Evolutionary conservation across 2,329 filamentous ascomycete species (phyloP).

Genomic region (Botrytis hyacinthi): DNA sequence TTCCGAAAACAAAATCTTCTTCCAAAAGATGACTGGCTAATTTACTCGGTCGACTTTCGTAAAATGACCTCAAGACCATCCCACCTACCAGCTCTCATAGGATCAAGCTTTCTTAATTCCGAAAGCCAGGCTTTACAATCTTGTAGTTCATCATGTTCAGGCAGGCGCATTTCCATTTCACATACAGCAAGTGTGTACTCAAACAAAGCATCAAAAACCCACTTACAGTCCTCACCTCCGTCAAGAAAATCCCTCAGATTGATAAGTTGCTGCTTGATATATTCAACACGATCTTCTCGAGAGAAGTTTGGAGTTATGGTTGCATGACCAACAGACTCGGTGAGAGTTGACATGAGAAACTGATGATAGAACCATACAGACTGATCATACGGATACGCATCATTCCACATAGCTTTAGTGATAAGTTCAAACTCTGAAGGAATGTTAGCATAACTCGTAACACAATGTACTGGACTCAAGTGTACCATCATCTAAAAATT

Average conservation of each 20-base stretch:
- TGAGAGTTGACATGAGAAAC: slow-evolving; percentile 72
- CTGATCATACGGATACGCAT: slow-evolving; percentile 90
- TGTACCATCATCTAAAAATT: slow-evolving; percentile 69
- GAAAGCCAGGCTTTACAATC: slow-evolving; percentile 35
- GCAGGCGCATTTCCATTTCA: slow-evolving; percentile 49
- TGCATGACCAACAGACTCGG: slow-evolving; percentile 48
- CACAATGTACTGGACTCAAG: neutral
- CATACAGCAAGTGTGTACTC: slow-evolving; percentile 66
- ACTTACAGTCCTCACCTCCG: slow-evolving; percentile 72
- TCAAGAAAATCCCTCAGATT: slow-evolving; percentile 65
- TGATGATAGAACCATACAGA: slow-evolving; percentile 98
- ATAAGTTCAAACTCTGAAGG: slow-evolving; percentile 70
- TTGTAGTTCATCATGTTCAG: slow-evolving; percentile 41
- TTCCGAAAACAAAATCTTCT: neutral
- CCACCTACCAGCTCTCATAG: slow-evolving; percentile 39
- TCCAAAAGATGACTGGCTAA: neutral
- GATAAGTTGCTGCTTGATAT: slow-evolving; percentile 69
- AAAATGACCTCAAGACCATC: slow-evolving; percentile 33
- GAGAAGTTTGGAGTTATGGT: slow-evolving; percentile 66
- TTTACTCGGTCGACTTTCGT: neutral
- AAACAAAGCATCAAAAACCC: slow-evolving; percentile 84
- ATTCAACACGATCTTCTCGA: slow-evolving; percentile 58
- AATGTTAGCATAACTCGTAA: slow-evolving; percentile 24
- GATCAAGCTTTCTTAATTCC: slow-evolving; percentile 38
- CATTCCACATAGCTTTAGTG: slow-evolving; percentile 61